These are phyloP conservation scores for Phytophthora pisi DNA, from an alignment of 352 stramenopile species.

Conservation along the genomic window DNA sequence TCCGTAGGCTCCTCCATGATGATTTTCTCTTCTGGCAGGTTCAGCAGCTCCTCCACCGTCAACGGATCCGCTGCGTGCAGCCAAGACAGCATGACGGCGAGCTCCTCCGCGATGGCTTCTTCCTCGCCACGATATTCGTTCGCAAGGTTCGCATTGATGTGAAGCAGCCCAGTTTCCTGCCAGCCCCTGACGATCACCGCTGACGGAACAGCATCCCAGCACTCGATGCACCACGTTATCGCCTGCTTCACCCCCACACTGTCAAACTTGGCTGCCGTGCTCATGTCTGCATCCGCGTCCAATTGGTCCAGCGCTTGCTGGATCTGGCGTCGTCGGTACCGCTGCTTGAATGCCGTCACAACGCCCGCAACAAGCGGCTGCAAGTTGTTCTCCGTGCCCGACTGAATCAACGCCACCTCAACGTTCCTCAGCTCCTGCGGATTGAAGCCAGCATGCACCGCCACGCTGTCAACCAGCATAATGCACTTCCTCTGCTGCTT, in stretches of 20 bases:
- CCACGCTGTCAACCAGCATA: constrained; percentile 36
- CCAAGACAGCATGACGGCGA: constrained; percentile 33
- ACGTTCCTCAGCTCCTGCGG: constrained; percentile 27
- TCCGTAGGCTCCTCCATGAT: constrained; percentile 37
- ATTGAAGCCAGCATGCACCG: constrained; percentile 32
- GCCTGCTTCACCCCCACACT: constrained; percentile 30
- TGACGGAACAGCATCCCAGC: constrained; percentile 28
- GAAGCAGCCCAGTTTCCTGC: constrained; percentile 25
- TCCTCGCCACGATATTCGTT: constrained; percentile 14
- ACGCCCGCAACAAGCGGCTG: constrained; percentile 36
- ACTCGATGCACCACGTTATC: constrained; percentile 31
- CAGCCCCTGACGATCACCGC: constrained; percentile 24
- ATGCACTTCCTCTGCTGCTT: constrained; percentile 29
- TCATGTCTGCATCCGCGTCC: constrained; percentile 27
- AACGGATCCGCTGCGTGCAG: constrained; percentile 21
- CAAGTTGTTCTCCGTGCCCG: constrained; percentile 15
- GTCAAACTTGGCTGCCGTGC: constrained; percentile 23
- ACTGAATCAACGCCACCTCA: constrained; percentile 30
- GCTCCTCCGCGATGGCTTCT: constrained; percentile 25
- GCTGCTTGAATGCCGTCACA: constrained; percentile 32
- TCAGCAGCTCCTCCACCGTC: constrained; percentile 32
- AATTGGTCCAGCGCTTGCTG: constrained; percentile 33
- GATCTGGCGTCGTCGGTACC: constrained; percentile 37
- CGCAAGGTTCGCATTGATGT: neutral
- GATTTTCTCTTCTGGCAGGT: constrained; percentile 33